These are phyloP conservation scores for Trifolium subterraneum DNA, from an alignment of 306 rosid species.

Conservation along the genomic window DNA sequence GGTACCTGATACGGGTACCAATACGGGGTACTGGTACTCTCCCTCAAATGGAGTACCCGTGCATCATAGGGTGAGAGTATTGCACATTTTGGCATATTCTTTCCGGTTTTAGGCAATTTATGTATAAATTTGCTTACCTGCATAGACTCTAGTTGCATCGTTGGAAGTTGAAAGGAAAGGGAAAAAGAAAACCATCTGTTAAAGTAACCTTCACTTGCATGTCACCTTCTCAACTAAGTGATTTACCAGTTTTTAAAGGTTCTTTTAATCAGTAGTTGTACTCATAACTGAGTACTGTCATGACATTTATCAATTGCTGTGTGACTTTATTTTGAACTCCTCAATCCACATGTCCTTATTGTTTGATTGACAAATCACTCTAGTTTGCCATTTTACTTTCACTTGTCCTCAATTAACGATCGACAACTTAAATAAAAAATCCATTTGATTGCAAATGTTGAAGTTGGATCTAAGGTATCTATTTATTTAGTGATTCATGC, in stretches of 20 bases:
- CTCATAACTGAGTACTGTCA: slow-evolving; percentile 4
- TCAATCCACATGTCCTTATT: slow-evolving; percentile 1
- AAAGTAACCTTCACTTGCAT: not conserved
- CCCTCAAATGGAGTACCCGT: no score
- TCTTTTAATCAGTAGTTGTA: slow-evolving; percentile 15
- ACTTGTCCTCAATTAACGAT: slow-evolving; percentile 12
- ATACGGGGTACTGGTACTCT: no score
- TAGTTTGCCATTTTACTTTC: slow-evolving; percentile 25
- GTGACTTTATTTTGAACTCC: slow-evolving; percentile 11
- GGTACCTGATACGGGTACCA: no score
- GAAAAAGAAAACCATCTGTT: slow-evolving; percentile 33
- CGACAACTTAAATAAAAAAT: slow-evolving; percentile 7
- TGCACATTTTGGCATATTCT: slow-evolving; percentile 27
- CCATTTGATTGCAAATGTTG: slow-evolving; percentile 30
- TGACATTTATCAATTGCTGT: not conserved
- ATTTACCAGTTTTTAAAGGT: slow-evolving; percentile 29
- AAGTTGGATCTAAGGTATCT: slow-evolving; percentile 22
- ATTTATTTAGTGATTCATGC: slow-evolving; percentile 10
- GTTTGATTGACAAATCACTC: slow-evolving; percentile 32
- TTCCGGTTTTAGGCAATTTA: slow-evolving; percentile 24
- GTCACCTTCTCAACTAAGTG: slow-evolving; percentile 14
- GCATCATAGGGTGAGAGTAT: no score
- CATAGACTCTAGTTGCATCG: slow-evolving; percentile 20
- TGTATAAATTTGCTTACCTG: slow-evolving; percentile 10
- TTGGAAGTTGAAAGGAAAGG: slow-evolving; percentile 28